These are phyloP conservation scores for Phytophthora pseudosyringae DNA, from an alignment of 352 stramenopile genomes.

Conservation along the genomic window DNA sequence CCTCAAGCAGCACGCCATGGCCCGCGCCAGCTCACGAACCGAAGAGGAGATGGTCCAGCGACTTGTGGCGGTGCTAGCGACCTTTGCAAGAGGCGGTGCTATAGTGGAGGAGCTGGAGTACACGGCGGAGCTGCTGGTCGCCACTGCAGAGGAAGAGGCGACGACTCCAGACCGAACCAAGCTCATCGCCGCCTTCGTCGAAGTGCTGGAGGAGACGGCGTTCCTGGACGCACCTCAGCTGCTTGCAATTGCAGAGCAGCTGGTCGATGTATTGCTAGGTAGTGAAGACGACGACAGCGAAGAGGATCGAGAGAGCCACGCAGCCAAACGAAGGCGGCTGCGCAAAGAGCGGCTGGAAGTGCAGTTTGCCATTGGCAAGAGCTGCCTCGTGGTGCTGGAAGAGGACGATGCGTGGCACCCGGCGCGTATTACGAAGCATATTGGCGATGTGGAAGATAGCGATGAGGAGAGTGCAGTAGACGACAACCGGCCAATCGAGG, in stretches of 20 bases:
- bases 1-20: slow-evolving; percentile 15
- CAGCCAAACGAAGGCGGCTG: slow-evolving; percentile 19
- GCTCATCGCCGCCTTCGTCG: slow-evolving; percentile 37
- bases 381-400: slow-evolving; percentile 66
- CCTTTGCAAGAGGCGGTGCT: slow-evolving; percentile 21
- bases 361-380: slow-evolving; percentile 67
- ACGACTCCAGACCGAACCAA: slow-evolving; percentile 12
- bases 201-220: slow-evolving; percentile 53
- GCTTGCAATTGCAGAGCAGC: slow-evolving; percentile 27
- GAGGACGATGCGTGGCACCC: slow-evolving; percentile 83
- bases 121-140: slow-evolving; percentile 67
- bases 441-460: slow-evolving; percentile 22
- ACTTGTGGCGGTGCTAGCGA: slow-evolving; percentile 33
- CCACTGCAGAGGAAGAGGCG: slow-evolving; percentile 45
- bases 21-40: neutral
- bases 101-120: slow-evolving; percentile 63
- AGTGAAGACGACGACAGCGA: slow-evolving; percentile 20
- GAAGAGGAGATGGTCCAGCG: slow-evolving; percentile 30
- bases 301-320: slow-evolving; percentile 35
- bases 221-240: slow-evolving; percentile 42
- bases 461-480: slow-evolving; percentile 6
- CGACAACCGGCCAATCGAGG: slow-evolving; percentile 27
- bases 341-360: slow-evolving; percentile 37
- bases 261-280: slow-evolving; percentile 26
- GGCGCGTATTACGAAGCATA: slow-evolving; percentile 57